These are phyloP conservation scores for Pythium dissotocum DNA, from an alignment of 352 stramenopile species.

Conservation along the genomic window DNA sequence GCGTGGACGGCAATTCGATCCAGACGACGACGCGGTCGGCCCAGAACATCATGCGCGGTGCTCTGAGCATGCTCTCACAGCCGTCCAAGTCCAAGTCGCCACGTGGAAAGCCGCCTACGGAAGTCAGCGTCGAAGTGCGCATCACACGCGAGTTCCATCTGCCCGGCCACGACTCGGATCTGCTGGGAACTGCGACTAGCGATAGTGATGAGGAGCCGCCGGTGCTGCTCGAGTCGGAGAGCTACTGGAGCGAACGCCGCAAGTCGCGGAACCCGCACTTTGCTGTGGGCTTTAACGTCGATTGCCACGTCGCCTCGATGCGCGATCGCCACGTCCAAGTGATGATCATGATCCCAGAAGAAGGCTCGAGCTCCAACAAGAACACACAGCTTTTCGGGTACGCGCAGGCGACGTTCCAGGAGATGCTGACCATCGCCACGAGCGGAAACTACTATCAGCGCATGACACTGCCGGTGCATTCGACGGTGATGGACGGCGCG, in stretches of 20 bases:
- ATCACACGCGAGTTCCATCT: constrained; percentile 53
- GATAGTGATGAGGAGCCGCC: background rate
- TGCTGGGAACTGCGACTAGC: too few relatives aligned
- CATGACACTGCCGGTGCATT: constrained; percentile 72
- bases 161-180: constrained; percentile 18
- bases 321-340: constrained; percentile 75
- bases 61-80: constrained; percentile 69
- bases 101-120: constrained; percentile 47
- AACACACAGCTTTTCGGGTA: constrained; percentile 72
- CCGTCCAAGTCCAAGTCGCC: constrained; percentile 45
- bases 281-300: constrained; percentile 63
- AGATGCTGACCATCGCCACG: constrained; percentile 67
- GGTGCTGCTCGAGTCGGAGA: constrained; percentile 46
- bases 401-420: constrained; percentile 75
- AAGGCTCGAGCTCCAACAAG: constrained; percentile 59
- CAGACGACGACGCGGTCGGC: constrained; percentile 49
- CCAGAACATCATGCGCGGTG: constrained; percentile 75
- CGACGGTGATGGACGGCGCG: constrained; percentile 54
- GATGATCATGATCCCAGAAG: constrained; percentile 78
- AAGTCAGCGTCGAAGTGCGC: constrained; percentile 73
- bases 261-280: constrained; percentile 68
- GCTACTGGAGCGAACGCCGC: constrained; percentile 69
- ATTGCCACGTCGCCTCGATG: constrained; percentile 43
- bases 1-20: constrained; percentile 57
- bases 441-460: constrained; percentile 59